Base-by-base conservation (phyloP, 805 yeast genomes). In the Candida verbasci region DNA sequence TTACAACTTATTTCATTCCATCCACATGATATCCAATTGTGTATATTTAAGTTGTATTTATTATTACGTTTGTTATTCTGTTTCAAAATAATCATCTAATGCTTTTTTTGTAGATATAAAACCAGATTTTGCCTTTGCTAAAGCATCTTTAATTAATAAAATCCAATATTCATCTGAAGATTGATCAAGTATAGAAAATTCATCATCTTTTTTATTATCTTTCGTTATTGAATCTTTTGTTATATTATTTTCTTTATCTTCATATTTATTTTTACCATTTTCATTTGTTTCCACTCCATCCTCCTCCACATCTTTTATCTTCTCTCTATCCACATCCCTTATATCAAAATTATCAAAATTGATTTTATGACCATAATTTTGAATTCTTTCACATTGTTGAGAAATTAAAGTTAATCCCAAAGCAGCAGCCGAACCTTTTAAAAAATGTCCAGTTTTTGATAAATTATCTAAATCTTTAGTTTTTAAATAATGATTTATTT, bases 361-460 rank as follows among this genome's bases (percentile, higher is more conserved):
- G 25, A 44, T 60, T 46, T 65, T 67, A 41, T 76, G 75, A 16
- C 96, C 97, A 46, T 86, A 78, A 56, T 89, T 89, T 60, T 93
- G 98, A 43, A 93, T 89, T 46, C 89, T 70, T 59, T 89, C 98
- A 62, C 98, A 93, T 49, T 88, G 83, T 52, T 78, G 75, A 40
- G 88, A 88, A 34, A 93, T 85, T 43, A 80, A 78, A 30, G 75
- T 76, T 39, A 93, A 70, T 2, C 98, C 98, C 40, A 93, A 66
- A 1, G 96, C 91, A 2, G 97, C 95, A 1, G 97, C 94, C 9
- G 95, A 82, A 31, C 98, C 98, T 56, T 93, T 93, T 39, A 93
- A 69, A 54, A 86, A 93, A 57, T 93, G 98, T 10, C 98, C 98
- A 48, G 84, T 64, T 10, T 79, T 70, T 15, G 89, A 81, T 38